Base-by-base conservation (phyloP, 257 asterid genomes). In the Nicotiana tomentosiformis region DNA sequence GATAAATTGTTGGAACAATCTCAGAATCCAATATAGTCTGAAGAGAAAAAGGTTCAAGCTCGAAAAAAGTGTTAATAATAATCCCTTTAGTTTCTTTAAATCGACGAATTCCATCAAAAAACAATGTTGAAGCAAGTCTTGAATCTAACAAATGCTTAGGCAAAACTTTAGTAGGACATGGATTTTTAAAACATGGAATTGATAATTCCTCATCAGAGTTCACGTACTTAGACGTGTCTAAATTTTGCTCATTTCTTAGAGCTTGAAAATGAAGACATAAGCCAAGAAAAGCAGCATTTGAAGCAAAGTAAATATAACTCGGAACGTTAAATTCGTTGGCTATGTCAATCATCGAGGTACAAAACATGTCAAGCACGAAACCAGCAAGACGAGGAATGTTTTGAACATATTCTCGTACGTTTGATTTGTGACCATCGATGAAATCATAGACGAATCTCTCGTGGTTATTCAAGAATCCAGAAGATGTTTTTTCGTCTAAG, bases 31-130 rank as follows among this genome's bases (percentile, higher is more conserved):
- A 23, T 37, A 88, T 64, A 46, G 90, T 77, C 64, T 86, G 80
- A 56, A 90, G 51, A 16, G 88, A 83, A 55, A 17, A 37, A 0
- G 86, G 15, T 72, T 90, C 96, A 11, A 92, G 88, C 51, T 88
- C 96, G n/a, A 62, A 37, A 68, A 90, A 92, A 0, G 94, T 89
- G 72, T 92, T 92, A 23, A 92, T 17, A 9, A 92, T 65, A 4
- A 92, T 78, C 2, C 93, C 94, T 57, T 66, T 89, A 1, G 81
- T 46, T 29, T 82, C 77, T 77, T 58, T 78, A n/a, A 57, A 78
- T 64, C 72, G 67, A 23, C 37, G 67, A 33, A 60, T 43, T 29
- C 82, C 82, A 57, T 78, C 57, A 78, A 78, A 60, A 15, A 78
- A 78, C 72, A 78, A 8, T 5, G 7, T 26, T 26, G 82, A 35